Conservation (phyloP, 2,329 filamentous ascomycete species). For the Periconia sp. region DNA sequence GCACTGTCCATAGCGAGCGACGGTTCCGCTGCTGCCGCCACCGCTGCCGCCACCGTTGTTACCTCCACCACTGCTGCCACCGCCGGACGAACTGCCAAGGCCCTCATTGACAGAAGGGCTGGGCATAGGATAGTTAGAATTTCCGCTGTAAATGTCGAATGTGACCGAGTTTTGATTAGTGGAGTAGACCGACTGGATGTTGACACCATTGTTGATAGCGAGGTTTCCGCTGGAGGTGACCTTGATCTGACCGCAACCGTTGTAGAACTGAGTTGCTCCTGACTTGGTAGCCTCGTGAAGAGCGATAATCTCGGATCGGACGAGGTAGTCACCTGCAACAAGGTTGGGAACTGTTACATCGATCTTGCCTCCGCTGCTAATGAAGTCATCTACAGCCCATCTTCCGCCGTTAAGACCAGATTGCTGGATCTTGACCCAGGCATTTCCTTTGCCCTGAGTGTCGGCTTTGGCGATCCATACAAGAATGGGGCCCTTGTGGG, state of each 20-base stretch:
- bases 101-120: slow-evolving; percentile 39
- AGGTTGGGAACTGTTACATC: slow-evolving; percentile 46
- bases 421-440: slow-evolving; percentile 53
- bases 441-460: slow-evolving; percentile 48
- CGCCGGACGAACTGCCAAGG: slow-evolving; percentile 13
- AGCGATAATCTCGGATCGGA: slow-evolving; percentile 50
- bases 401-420: slow-evolving; percentile 38
- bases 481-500: slow-evolving; percentile 57
- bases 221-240: slow-evolving; percentile 38
- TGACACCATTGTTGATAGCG: slow-evolving; percentile 42
- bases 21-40: slow-evolving; percentile 12
- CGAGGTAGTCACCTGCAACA: slow-evolving; percentile 47
- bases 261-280: slow-evolving; percentile 50
- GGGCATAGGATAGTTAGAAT: slow-evolving; percentile 45
- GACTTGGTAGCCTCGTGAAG: slow-evolving; percentile 43
- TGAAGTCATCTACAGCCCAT: slow-evolving; percentile 47
- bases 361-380: slow-evolving; percentile 46
- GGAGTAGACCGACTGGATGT: slow-evolving; percentile 50
- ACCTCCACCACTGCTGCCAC: no score
- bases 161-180: slow-evolving; percentile 46
- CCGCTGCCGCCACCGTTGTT: slow-evolving; percentile 7
- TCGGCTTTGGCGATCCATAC: slow-evolving; percentile 54
- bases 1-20: slow-evolving; percentile 42
- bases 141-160: slow-evolving; percentile 45
- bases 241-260: slow-evolving; percentile 48